Percentiles rank a stretch among this genome's conserved stretches.
phyloP scores from a whole-genome alignment of 1,284 basidiomycete genomes.

The Irpex sp. region DNA sequence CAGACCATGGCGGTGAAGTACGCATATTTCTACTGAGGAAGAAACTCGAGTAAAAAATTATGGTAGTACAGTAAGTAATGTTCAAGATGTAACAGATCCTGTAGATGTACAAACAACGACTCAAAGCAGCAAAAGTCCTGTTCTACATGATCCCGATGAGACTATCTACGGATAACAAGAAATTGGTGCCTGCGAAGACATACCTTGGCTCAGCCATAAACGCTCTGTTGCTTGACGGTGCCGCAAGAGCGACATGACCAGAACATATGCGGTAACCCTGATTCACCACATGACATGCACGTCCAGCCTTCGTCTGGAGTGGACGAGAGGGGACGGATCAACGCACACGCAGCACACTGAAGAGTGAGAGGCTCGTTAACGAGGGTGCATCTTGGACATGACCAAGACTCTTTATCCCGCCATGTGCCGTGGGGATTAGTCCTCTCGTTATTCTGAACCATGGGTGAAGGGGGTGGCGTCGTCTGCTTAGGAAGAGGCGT shows the following conservation, averaged over 20 bases:
- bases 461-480: conserved; percentile 7
- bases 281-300: conserved; percentile 63
- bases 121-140: background rate
- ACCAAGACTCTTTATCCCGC: conserved; percentile 41
- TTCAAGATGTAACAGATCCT: too few species aligned
- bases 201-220: background rate
- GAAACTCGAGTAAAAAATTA: background rate
- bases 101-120: background rate
- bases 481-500: conserved; percentile 6
- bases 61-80: background rate
- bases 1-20: conserved; percentile 4
- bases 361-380: conserved; percentile 46
- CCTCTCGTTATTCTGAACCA: background rate
- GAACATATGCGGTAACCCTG: conserved; percentile 53
- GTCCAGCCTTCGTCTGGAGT: conserved; percentile 46
- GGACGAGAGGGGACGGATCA: conserved; percentile 36
- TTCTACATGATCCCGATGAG: background rate
- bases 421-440: conserved; percentile 7
- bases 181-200: too few species aligned
- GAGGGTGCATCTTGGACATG: conserved; percentile 69
- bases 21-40: conserved; percentile 5
- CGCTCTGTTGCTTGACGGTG: conserved; percentile 44
- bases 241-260: conserved; percentile 78
- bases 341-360: conserved; percentile 61
- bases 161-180: too few species aligned